Evolutionary conservation across 306 rosid species (phyloP).

Genomic region (Quillaja saponaria): DNA sequence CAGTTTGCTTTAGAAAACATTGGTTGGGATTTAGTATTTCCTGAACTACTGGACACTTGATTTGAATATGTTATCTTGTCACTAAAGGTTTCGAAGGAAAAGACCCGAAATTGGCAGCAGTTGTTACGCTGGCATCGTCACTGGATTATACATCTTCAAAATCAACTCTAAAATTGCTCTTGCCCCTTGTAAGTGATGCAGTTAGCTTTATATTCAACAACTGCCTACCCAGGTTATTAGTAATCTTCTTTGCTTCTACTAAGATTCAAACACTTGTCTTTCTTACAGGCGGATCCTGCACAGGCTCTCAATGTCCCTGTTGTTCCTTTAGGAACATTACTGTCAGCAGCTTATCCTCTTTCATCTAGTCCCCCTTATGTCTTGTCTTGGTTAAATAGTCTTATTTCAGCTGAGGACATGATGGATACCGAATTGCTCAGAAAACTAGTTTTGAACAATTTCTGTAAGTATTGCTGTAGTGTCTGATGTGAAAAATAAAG

Average conservation of each 20-base stretch:
- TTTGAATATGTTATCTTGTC: conserved; percentile 12
- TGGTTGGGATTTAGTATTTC: too few species aligned
- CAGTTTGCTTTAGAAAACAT: too few species aligned
- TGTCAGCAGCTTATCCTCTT: conserved; percentile 90
- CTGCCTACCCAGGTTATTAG: conserved; percentile 15
- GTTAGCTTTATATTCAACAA: conserved; percentile 18
- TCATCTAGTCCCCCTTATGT: conserved; percentile 79
- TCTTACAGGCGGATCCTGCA: conserved; percentile 94
- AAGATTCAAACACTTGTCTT: conserved; percentile 38
- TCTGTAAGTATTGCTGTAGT: conserved; percentile 62
- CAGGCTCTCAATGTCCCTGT: conserved; percentile 93
- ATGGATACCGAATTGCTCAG: conserved; percentile 86
- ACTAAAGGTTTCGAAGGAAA: conserved; percentile 71
- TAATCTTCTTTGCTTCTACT: conserved; percentile 29
- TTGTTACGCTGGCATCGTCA: conserved; percentile 92
- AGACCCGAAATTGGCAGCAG: conserved; percentile 77
- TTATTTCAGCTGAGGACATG: conserved; percentile 93
- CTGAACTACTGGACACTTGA: too few species aligned
- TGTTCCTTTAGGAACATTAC: conserved; percentile 82
- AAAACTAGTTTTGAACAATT: conserved; percentile 89
- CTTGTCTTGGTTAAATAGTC: conserved; percentile 73
- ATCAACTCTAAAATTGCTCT: conserved; percentile 77
- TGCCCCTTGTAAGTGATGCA: conserved; percentile 82
- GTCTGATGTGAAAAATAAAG: conserved; percentile 15
- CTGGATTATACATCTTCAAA: conserved; percentile 91